Evolutionary conservation across 2,329 filamentous ascomycete genomes (phyloP), one percentile per base, ranked within the genome.

Genomic region (Aspergillus pseudonomiae): DNA sequence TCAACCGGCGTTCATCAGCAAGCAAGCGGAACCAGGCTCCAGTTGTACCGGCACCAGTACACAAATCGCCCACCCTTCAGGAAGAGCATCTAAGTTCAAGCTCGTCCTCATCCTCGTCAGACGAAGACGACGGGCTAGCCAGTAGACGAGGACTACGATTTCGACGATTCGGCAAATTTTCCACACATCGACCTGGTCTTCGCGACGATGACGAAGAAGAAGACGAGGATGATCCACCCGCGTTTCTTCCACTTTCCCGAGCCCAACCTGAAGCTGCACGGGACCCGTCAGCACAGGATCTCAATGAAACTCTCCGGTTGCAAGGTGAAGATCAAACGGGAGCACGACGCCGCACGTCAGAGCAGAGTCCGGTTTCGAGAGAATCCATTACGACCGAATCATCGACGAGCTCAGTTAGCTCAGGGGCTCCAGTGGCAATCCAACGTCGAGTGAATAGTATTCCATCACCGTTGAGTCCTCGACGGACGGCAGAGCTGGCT

Each of bases 401-500:
- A 32, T 74, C 77, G n/a, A 64, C 73, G 6, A 80, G 76, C 62
- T 77, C 78, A 10, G 72, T 72, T 11, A 80, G 78, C 62, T 81
- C 79, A 1, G 77, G 73, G 3, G 71, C 71, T 32, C 75, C 72
- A 14, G 70, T 70, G 12, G 65, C 64, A 26, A 64, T 70, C 11
- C 67, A 71, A 1, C 60, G 64, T 30, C 70, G 65, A 16, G 30
- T 62, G 6, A 60, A 65, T 32, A 66, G 63, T 30, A 50, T 43
- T 16, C 26, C 54, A 5, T 70, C 70, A 21, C 64, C 73, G 7
- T 60, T 78, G 4, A 78, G 77, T 60, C 82, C 84, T 1, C 78
- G 80, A 41, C 83, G 85, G 46, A 75, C 82, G 9, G 81, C 81
- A 1, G 83, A 85, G 50, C 68, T 86, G 19, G 78, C 81, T 2